phyloP scores from a whole-genome alignment of 2,329 filamentous ascomycete genomes.

The Aspergillus intermedius region DNA sequence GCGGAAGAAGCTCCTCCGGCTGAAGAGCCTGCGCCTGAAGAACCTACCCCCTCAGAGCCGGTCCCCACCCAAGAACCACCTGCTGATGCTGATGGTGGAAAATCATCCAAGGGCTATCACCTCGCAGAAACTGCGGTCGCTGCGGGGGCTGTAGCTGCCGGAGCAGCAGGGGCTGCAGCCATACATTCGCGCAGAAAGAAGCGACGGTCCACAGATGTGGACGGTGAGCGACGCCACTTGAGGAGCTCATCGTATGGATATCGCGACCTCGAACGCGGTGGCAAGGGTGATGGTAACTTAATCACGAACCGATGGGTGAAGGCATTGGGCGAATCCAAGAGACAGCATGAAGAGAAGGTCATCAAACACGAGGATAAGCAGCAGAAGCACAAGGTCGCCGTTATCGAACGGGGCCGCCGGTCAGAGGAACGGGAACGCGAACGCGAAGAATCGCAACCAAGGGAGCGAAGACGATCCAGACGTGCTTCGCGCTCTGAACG shows the following conservation, averaged over 20 bases:
- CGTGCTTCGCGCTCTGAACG: conserved; percentile 13
- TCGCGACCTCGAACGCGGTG: conserved; percentile 24
- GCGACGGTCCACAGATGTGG: conserved; percentile 22
- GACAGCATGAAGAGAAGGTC: conserved; percentile 29
- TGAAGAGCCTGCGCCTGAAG: conserved; percentile 13
- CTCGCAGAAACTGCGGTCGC: conserved; percentile 4
- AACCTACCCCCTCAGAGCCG: conserved; percentile 2
- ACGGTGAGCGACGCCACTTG: conserved; percentile 29
- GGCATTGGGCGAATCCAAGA: conserved; percentile 30
- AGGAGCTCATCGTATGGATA: conserved; percentile 27
- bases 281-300: conserved; percentile 23
- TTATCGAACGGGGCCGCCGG: conserved; percentile 14
- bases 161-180: conserved; percentile 7
- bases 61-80: conserved; percentile 2
- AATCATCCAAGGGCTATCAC: conserved; percentile 6
- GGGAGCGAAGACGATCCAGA: conserved; percentile 3
- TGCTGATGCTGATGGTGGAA: conserved; percentile 9
- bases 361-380: conserved; percentile 15
- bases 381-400: conserved; percentile 15
- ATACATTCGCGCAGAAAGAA: conserved; percentile 24
- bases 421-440: conserved; percentile 1
- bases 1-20: conserved; percentile 2
- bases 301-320: conserved; percentile 29
- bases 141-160: conserved; percentile 6
- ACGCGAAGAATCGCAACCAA: conserved; percentile 6